Evolutionary conservation across 306 rosid species (phyloP), one percentile per base, ranked within the genome.

Genomic region (Quercus glauca): DNA sequence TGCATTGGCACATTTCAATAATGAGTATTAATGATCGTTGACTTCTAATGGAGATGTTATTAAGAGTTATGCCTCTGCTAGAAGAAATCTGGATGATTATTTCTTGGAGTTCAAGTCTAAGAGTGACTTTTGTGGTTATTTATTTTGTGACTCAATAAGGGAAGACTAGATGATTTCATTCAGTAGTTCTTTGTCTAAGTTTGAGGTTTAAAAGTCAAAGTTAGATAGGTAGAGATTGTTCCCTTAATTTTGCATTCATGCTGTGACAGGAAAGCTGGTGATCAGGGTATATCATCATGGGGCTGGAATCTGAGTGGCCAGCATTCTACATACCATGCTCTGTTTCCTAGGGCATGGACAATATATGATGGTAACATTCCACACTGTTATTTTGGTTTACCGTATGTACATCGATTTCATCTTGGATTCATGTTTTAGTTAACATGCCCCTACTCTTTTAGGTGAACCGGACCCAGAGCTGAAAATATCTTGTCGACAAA

Each of bases 311-410:
- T 95, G 69, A 87, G 56, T 79, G 99, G 99, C 29, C 98, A 95
- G 82, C 98, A 93, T 83, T 95, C 99, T 80, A 95, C 99, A 64
- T 95, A 95, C 85, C 99, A 95, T 82, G 99, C 99, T 88, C 80
- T 95, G 83, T 95, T 95, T 87, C 99, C 99, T 41, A 95, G 99
- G 91, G 97, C 99, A 70, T 95, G 99, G 99, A 95, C 99, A 28
- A 69, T 95, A 81, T 95, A 95, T 77, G 99, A 95, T 84, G 99
- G 99, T 95, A 91, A 80, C 60, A 61, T 68, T 79, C 55, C 79
- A 75, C 58, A 84, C 71, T 63, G 63, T 74, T 75, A 9, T 69
- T 76, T 71, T 49, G 81, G 19, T 72, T 75, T 52, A 25, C 25
- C 59, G 31, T 51, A 52, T 73, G 59, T 73, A 57, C 37, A 6